Conservation (phyloP, 2,329 filamentous ascomycete species). For the Aschersonia sp. region DNA sequence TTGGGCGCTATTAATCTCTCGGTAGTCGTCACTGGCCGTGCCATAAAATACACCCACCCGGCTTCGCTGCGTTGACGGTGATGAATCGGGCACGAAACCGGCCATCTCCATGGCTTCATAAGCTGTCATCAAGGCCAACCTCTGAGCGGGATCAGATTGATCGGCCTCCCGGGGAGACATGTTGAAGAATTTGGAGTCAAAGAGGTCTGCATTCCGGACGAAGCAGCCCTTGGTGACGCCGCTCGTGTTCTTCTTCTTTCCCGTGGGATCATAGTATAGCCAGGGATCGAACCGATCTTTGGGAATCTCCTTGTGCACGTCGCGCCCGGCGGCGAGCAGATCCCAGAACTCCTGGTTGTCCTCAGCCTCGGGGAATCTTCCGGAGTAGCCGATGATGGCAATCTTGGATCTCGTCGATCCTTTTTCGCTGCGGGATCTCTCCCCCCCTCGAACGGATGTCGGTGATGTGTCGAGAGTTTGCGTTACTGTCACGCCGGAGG, state of each 20-base stretch:
- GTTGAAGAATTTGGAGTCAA: constrained; percentile 65
- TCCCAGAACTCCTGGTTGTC: constrained; percentile 1
- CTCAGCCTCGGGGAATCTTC: constrained; percentile 1
- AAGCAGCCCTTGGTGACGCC: constrained; percentile 56
- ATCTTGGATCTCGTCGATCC: neutral
- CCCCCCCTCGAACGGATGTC: neutral
- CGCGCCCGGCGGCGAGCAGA: constrained; percentile 48
- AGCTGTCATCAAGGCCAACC: constrained; percentile 57
- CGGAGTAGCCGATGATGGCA: constrained; percentile 1
- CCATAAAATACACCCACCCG: constrained; percentile 63
- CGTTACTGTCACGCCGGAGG: neutral
- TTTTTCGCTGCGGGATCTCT: neutral
- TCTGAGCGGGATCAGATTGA: constrained; percentile 63
- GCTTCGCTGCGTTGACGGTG: constrained; percentile 45
- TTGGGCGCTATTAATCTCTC: constrained; percentile 60
- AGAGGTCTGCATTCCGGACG: constrained; percentile 53
- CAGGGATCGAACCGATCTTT: constrained; percentile 50
- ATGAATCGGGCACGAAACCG: constrained; percentile 36
- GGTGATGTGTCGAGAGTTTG: neutral
- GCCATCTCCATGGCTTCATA: constrained; percentile 72
- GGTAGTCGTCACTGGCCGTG: constrained; percentile 63
- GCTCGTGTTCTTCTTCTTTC: constrained; percentile 51
- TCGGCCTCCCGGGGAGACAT: constrained; percentile 68
- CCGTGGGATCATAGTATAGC: constrained; percentile 49
- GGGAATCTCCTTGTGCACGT: constrained; percentile 47